Evolutionary conservation across 2,329 filamentous ascomycete species (phyloP).

Genomic region (Coleophoma crateriformis): DNA sequence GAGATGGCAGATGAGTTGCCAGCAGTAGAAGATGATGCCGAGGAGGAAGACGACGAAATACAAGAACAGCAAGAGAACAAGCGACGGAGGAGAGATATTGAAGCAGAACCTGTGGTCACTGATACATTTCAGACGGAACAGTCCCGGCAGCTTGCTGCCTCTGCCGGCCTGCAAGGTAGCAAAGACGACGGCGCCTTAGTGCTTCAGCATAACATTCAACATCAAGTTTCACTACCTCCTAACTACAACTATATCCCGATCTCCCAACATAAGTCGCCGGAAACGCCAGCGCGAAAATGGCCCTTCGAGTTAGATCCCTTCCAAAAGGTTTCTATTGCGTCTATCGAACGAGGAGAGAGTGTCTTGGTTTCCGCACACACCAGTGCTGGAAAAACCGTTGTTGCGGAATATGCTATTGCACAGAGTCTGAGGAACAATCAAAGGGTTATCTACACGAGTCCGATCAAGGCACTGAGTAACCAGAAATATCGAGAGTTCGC

Average conservation of each 20-base stretch:
- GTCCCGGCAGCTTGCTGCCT: slow-evolving; percentile 78
- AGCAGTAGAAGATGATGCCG: slow-evolving; percentile 15
- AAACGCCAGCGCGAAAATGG: slow-evolving; percentile 77
- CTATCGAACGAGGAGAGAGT: slow-evolving; percentile 93
- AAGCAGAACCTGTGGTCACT: slow-evolving; percentile 75
- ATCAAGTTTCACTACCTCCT: slow-evolving; percentile 91
- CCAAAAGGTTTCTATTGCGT: slow-evolving; percentile 89
- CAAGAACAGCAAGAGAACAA: slow-evolving; percentile 50
- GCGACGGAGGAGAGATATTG: slow-evolving; percentile 57
- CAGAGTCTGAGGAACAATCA: slow-evolving; percentile 97
- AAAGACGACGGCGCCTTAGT: slow-evolving; percentile 56
- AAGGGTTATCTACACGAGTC: slow-evolving; percentile 97
- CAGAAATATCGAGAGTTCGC: slow-evolving; percentile 98
- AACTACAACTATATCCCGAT: slow-evolving; percentile 95
- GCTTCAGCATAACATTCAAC: slow-evolving; percentile 94
- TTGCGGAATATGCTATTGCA: slow-evolving; percentile 96
- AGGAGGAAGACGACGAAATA: slow-evolving; percentile 33
- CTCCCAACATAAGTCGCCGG: slow-evolving; percentile 86
- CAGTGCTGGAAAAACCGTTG: slow-evolving; percentile 95
- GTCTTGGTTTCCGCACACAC: slow-evolving; percentile 96
- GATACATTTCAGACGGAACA: slow-evolving; percentile 94
- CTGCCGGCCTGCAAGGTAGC: slow-evolving; percentile 22
- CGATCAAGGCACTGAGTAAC: slow-evolving; percentile 97
- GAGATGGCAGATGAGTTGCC: slow-evolving; percentile 43
- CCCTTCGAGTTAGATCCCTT: slow-evolving; percentile 94